These are phyloP conservation scores for Cochlearia excelsa DNA, from an alignment of 345 rosid genomes.

Conservation along the genomic window DNA sequence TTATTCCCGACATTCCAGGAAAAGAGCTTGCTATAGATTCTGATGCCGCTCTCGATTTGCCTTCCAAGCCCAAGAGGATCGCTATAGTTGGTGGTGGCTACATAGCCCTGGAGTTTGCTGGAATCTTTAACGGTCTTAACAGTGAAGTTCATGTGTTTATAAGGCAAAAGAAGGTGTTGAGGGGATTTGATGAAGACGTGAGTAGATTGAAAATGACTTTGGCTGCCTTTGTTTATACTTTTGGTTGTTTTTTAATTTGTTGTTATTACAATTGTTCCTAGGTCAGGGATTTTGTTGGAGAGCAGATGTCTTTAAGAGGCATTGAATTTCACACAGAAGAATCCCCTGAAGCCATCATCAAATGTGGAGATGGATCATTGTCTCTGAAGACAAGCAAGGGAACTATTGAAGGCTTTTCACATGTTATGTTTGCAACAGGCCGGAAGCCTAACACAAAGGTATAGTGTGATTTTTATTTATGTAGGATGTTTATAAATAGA, in stretches of 20 bases:
- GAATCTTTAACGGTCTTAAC: constrained; percentile 75
- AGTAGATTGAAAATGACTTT: constrained; percentile 17
- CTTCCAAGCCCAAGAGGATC: constrained; percentile 70
- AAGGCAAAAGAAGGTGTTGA: constrained; percentile 80
- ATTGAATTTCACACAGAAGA: constrained; percentile 88
- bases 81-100: constrained; percentile 95
- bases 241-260: neutral
- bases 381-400: constrained; percentile 87
- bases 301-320: constrained; percentile 88
- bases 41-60: constrained; percentile 96
- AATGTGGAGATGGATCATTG: constrained; percentile 69
- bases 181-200: constrained; percentile 98
- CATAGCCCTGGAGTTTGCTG: constrained; percentile 86
- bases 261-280: constrained; percentile 30
- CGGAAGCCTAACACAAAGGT: constrained; percentile 93
- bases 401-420: constrained; percentile 83
- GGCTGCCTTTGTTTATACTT: constrained; percentile 7
- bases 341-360: constrained; percentile 78
- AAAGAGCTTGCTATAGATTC: constrained; percentile 82
- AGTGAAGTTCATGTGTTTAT: constrained; percentile 93
- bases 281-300: constrained; percentile 87
- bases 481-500: neutral
- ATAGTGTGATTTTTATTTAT: constrained; percentile 12
- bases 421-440: constrained; percentile 97
- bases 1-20: constrained; percentile 87